These are phyloP conservation scores for Bruguiera parviflora DNA, from an alignment of 345 rosid genomes.

Conservation along the genomic window DNA sequence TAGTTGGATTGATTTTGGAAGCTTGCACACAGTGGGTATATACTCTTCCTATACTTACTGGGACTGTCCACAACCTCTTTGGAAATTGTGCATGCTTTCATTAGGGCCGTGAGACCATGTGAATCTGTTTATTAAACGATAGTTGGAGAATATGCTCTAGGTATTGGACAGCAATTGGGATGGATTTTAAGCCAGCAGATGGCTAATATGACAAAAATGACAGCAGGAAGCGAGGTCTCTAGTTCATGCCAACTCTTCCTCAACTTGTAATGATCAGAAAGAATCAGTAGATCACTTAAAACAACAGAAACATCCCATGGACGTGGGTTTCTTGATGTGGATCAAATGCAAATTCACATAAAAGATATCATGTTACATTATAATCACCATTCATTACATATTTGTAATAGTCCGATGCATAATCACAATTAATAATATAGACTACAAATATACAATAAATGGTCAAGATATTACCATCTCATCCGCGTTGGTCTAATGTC, in stretches of 20 bases:
- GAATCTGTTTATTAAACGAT: conserved; percentile 8
- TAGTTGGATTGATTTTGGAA: conserved; percentile 15
- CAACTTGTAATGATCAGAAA: background rate
- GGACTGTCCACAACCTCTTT: conserved; percentile 29
- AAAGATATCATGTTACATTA: too few species aligned
- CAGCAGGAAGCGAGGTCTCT: conserved; percentile 1
- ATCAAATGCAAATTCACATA: too few species aligned
- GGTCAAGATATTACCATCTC: too few species aligned
- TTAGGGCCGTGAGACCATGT: conserved; percentile 30
- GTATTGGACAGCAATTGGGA: conserved; percentile 5
- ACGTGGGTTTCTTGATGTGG: background rate
- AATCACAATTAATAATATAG: too few species aligned
- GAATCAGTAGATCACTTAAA: background rate
- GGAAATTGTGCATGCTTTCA: conserved; percentile 25
- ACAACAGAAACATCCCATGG: background rate
- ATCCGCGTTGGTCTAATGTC: too few species aligned
- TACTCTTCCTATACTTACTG: conserved; percentile 1
- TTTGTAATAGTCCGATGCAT: too few species aligned
- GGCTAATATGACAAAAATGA: conserved; percentile 13
- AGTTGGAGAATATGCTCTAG: conserved; percentile 1
- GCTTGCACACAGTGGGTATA: conserved; percentile 18
- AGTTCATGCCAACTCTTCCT: background rate
- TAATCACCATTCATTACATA: too few species aligned
- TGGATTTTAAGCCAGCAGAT: background rate
- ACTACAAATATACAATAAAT: too few species aligned